A percentile compares a stretch with the other conserved stretches of the same genome.
Evolutionary conservation across 495 filamentous ascomycete genomes (phyloP).

Genomic region (Mytilinidion resinicola): DNA sequence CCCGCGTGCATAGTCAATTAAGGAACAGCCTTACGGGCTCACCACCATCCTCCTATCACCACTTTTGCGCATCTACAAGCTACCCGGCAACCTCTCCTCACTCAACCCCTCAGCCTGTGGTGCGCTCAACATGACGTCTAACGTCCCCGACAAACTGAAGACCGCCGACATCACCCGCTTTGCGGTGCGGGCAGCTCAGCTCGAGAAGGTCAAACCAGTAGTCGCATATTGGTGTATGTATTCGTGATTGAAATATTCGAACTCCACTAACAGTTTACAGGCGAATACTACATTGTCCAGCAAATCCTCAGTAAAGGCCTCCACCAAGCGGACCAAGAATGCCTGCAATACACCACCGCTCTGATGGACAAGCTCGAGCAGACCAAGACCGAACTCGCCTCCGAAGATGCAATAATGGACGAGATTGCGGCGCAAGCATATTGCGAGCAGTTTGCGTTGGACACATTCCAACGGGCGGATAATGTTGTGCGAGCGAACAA

Average conservation of each 20-base stretch:
- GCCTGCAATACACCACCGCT: conserved; percentile 65
- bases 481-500: conserved; percentile 74
- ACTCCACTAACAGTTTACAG: conserved; percentile 42
- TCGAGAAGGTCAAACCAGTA: conserved; percentile 77
- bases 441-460: conserved; percentile 85
- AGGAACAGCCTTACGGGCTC: too few species aligned
- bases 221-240: conserved; percentile 90
- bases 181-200: conserved; percentile 71
- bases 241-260: not conserved
- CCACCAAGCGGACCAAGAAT: conserved; percentile 68
- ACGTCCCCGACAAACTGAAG: conserved; percentile 68
- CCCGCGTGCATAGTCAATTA: too few species aligned
- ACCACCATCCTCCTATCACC: too few species aligned
- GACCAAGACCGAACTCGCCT: conserved; percentile 57
- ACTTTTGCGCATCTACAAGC: too few species aligned
- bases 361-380: conserved; percentile 92
- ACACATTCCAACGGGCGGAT: conserved; percentile 80
- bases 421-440: conserved; percentile 81
- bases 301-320: conserved; percentile 76
- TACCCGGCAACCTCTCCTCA: too few species aligned
- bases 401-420: conserved; percentile 71
- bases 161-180: conserved; percentile 69
- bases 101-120: too few species aligned
- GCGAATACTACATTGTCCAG: conserved; percentile 88
- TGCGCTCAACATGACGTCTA: conserved; percentile 56